These are phyloP conservation scores for Akanthomyces uredinophilus DNA, from an alignment of 2,329 filamentous ascomycete species.

Conservation along the genomic window DNA sequence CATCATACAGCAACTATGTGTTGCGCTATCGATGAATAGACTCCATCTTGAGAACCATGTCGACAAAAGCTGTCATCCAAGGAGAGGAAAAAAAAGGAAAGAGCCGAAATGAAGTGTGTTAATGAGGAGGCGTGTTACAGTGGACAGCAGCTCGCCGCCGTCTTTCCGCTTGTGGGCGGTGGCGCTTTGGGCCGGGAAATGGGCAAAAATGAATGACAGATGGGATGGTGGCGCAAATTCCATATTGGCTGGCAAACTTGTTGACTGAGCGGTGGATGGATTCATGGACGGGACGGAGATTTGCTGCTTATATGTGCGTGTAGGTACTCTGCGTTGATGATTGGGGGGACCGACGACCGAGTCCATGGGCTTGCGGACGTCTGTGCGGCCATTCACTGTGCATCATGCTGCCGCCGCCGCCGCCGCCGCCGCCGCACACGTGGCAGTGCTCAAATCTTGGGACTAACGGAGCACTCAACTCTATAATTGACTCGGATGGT, in stretches of 20 bases:
- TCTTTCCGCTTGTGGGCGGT: background rate
- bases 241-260: background rate
- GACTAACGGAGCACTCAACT: background rate
- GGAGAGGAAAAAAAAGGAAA: background rate
- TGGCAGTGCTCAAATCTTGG: background rate
- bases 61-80: background rate
- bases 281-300: too few relatives aligned
- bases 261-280: background rate
- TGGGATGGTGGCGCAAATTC: background rate
- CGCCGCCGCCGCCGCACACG: too few relatives aligned
- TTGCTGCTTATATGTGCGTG: too few relatives aligned
- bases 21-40: too few relatives aligned
- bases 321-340: too few relatives aligned
- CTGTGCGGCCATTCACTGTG: too few relatives aligned
- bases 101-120: background rate
- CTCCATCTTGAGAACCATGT: background rate
- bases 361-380: too few relatives aligned
- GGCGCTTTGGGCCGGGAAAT: background rate
- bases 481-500: too few relatives aligned
- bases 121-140: constrained; percentile 1
- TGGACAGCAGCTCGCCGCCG: background rate
- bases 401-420: too few relatives aligned
- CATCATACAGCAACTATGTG: too few relatives aligned
- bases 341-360: too few relatives aligned
- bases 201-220: background rate